These are phyloP conservation scores for Cystobasidium ongulense DNA, from an alignment of 768 basidiomycete genomes.

Conservation along the genomic window DNA sequence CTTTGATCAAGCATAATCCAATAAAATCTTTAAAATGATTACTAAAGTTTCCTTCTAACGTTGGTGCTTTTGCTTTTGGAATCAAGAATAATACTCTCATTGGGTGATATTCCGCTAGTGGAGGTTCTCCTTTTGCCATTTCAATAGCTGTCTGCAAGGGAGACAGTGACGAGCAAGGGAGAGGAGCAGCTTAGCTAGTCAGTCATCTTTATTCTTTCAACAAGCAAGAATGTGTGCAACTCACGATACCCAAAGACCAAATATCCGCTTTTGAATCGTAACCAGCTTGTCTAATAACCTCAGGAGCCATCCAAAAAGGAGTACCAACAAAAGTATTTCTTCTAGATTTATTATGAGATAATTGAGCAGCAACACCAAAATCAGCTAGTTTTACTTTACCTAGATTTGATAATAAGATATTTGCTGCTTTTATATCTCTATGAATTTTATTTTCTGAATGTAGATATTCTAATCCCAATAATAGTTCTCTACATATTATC, in stretches of 20 bases:
- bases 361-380: constrained; percentile 95
- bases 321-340: constrained; percentile 83
- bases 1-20: constrained; percentile 80
- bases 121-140: constrained; percentile 95
- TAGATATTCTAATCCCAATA: constrained; percentile 90
- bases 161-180: neutral
- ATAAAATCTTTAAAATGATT: constrained; percentile 89
- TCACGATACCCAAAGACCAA: constrained; percentile 82
- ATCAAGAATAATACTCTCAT: constrained; percentile 98
- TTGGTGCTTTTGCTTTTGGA: constrained; percentile 89
- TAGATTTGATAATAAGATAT: constrained; percentile 76
- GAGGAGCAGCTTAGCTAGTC: neutral
- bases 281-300: constrained; percentile 92
- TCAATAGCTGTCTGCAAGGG: constrained; percentile 49
- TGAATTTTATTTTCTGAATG: constrained; percentile 93
- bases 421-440: constrained; percentile 97
- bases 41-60: constrained; percentile 76
- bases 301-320: constrained; percentile 97
- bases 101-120: constrained; percentile 91
- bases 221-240: neutral
- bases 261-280: constrained; percentile 95
- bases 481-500: constrained; percentile 82
- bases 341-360: constrained; percentile 68
- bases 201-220: neutral
- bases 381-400: constrained; percentile 94